Percentiles rank a stretch among this genome's conserved stretches.
Conservation (phyloP, 306 rosid species). For the Acmispon strigosus region DNA sequence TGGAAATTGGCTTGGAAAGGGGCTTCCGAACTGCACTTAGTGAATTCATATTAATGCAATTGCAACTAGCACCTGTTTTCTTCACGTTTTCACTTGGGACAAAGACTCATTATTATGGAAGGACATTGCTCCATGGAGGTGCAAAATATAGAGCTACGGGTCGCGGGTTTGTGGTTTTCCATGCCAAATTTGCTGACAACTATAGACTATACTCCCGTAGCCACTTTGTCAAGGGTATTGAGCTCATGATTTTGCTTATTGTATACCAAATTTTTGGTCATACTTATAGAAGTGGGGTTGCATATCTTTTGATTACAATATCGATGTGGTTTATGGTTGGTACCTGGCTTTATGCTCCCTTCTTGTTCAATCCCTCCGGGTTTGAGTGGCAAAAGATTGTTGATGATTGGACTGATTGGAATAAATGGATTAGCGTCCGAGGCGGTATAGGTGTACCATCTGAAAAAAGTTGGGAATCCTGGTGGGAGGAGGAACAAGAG, state of each 20-base stretch:
- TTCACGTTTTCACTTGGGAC: slow-evolving; percentile 97
- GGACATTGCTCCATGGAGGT: slow-evolving; percentile 97
- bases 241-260: slow-evolving; percentile 77
- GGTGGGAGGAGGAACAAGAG: slow-evolving; percentile 99
- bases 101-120: slow-evolving; percentile 92
- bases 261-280: slow-evolving; percentile 88
- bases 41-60: slow-evolving; percentile 88
- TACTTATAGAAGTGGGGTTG: slow-evolving; percentile 68
- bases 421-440: slow-evolving; percentile 88
- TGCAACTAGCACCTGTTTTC: slow-evolving; percentile 95
- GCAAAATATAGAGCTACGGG: slow-evolving; percentile 96
- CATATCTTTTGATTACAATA: slow-evolving; percentile 77
- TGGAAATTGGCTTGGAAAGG: slow-evolving; percentile 97
- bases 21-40: slow-evolving; percentile 97
- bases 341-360: slow-evolving; percentile 98
- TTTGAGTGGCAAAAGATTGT: slow-evolving; percentile 99
- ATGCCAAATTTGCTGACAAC: slow-evolving; percentile 98
- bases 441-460: slow-evolving; percentile 95
- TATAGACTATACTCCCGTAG: slow-evolving; percentile 96
- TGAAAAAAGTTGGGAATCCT: slow-evolving; percentile 98
- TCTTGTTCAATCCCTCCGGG: slow-evolving; percentile 96
- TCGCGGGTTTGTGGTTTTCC: slow-evolving; percentile 96
- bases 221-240: slow-evolving; percentile 96
- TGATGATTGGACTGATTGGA: slow-evolving; percentile 99
- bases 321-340: slow-evolving; percentile 99